These are phyloP conservation scores for Blastobotrys serpentis DNA, from an alignment of 1,139 yeast species.

Conservation along the genomic window DNA sequence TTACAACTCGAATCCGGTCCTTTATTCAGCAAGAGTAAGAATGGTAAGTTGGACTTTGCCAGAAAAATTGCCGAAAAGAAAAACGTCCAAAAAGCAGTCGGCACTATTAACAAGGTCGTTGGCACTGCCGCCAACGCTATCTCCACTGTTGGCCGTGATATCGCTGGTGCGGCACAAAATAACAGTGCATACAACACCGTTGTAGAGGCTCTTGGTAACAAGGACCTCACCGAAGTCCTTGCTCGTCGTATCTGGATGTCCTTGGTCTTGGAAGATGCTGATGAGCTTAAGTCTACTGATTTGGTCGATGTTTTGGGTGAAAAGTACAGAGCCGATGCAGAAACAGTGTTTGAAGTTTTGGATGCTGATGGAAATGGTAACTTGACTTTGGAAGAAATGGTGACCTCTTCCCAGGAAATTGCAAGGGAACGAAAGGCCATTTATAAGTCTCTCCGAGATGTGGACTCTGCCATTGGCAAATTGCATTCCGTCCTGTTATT, in stretches of 20 bases:
- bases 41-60: conserved; percentile 23
- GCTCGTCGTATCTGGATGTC: conserved; percentile 45
- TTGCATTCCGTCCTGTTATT: conserved; percentile 40
- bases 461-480: conserved; percentile 43
- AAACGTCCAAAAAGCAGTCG: conserved; percentile 32
- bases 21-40: conserved; percentile 27
- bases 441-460: conserved; percentile 41
- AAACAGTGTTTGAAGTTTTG: conserved; percentile 38
- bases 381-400: conserved; percentile 42
- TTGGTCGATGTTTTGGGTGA: conserved; percentile 40
- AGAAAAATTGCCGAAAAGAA: conserved; percentile 24
- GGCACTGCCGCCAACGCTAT: conserved; percentile 36
- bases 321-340: conserved; percentile 35
- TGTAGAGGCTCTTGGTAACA: conserved; percentile 38
- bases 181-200: conserved; percentile 34
- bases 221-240: conserved; percentile 34
- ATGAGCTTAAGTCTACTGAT: conserved; percentile 38
- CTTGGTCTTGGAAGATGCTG: conserved; percentile 42
- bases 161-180: conserved; percentile 21
- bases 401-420: conserved; percentile 36
- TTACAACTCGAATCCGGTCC: conserved; percentile 33
- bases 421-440: conserved; percentile 41
- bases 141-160: conserved; percentile 35
- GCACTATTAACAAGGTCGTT: conserved; percentile 34
- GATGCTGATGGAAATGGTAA: conserved; percentile 42